Percentiles rank a stretch among this genome's conserved stretches.
Conservation (phyloP, 2,329 filamentous ascomycete genomes). For the Ceratocystis cubensis region DNA sequence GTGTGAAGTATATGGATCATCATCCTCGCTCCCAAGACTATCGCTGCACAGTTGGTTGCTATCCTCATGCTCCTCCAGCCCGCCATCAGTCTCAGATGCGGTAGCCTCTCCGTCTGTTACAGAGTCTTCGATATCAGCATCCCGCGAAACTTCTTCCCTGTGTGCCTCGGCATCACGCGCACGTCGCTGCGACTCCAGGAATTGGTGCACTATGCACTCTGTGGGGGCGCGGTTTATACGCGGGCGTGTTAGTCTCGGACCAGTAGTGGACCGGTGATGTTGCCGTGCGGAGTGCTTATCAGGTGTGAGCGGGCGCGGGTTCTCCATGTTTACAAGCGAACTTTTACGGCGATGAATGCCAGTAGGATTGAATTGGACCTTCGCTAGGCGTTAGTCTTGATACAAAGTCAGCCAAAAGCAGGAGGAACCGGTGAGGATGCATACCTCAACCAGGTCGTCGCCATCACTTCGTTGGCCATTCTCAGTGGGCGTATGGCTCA, state of each 20-base stretch:
- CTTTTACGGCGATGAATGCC: constrained; percentile 54
- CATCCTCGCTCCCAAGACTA: background rate
- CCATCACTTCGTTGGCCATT: constrained; percentile 14
- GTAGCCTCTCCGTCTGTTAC: constrained; percentile 27
- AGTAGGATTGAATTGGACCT: constrained; percentile 51
- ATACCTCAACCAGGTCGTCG: constrained; percentile 19
- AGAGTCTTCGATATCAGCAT: constrained; percentile 25
- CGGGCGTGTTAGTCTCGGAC: constrained; percentile 21
- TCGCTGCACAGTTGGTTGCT: constrained; percentile 23
- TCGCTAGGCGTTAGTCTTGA: background rate
- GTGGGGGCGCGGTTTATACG: constrained; percentile 29
- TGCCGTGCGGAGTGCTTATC: background rate
- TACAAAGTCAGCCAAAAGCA: background rate
- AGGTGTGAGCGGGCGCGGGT: background rate
- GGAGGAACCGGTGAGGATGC: background rate
- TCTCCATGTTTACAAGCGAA: constrained; percentile 45
- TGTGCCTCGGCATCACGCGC: constrained; percentile 23
- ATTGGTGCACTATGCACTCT: constrained; percentile 53
- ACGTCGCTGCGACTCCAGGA: constrained; percentile 45
- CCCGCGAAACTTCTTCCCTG: constrained; percentile 22
- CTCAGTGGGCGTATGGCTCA: constrained; percentile 1
- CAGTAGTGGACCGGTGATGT: constrained; percentile 9
- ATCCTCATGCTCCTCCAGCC: background rate
- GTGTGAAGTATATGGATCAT: background rate
- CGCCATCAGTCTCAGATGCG: constrained; percentile 26